Evolutionary conservation across 257 asterid genomes (phyloP).

Genomic region (Ajuga chamaepitys): DNA sequence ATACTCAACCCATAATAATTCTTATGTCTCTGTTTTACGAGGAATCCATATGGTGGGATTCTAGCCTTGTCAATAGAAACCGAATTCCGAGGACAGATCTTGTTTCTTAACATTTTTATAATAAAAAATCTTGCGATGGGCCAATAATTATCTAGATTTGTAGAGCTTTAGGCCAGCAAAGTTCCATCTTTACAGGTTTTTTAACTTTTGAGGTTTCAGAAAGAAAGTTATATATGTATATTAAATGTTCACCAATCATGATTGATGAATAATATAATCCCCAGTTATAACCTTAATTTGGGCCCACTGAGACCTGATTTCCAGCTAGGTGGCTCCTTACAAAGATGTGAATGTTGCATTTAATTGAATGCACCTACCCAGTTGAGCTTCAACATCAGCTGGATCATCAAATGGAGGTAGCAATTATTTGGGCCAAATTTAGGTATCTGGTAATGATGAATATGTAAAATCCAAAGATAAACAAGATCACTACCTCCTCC

Average conservation of each 20-base stretch:
- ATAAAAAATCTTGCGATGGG: background rate
- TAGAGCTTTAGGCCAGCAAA: background rate
- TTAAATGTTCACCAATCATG: background rate
- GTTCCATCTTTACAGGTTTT: background rate
- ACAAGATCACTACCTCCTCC: too few relatives aligned
- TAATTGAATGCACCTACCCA: background rate
- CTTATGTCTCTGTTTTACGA: too few relatives aligned
- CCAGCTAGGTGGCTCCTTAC: too few relatives aligned
- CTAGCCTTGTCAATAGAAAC: too few relatives aligned
- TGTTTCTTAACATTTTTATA: background rate
- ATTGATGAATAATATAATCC: background rate
- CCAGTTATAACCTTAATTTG: background rate
- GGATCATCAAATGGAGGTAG: too few relatives aligned
- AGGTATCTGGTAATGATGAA: too few relatives aligned
- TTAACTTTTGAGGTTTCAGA: too few relatives aligned
- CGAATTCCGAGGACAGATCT: background rate
- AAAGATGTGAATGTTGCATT: background rate
- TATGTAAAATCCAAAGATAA: too few relatives aligned
- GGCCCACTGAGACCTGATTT: background rate
- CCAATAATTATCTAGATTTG: background rate
- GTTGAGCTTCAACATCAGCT: too few relatives aligned
- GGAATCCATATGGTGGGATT: background rate
- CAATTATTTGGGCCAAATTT: too few relatives aligned
- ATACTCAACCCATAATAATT: too few relatives aligned
- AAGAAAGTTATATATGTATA: too few relatives aligned